Conservation (phyloP, 768 basidiomycete species). For the Hygrophoropsis aurantiaca region DNA sequence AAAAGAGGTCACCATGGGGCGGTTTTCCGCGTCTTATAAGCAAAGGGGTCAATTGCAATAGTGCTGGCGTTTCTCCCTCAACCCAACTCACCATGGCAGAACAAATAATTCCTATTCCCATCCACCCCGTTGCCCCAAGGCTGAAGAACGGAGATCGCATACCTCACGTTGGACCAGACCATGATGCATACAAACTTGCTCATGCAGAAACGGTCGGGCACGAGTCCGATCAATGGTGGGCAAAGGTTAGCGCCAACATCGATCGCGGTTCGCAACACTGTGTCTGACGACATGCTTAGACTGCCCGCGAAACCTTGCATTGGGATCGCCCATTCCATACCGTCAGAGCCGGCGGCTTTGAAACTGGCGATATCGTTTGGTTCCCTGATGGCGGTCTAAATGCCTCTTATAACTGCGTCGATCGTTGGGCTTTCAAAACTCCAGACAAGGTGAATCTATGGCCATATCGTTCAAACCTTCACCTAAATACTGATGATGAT, state of each 20-base stretch:
- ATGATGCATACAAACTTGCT: constrained; percentile 66
- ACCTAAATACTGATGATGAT: background rate
- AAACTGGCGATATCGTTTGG: constrained; percentile 88
- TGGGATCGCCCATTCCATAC: constrained; percentile 91
- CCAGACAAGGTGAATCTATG: constrained; percentile 65
- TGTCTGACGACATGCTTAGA: constrained; percentile 31
- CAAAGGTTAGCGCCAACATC: constrained; percentile 47
- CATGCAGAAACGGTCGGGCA: constrained; percentile 75
- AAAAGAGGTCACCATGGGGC: constrained; percentile 13
- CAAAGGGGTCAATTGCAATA: background rate
- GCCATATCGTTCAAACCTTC: background rate
- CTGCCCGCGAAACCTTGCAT: constrained; percentile 73
- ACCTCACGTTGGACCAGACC: constrained; percentile 80
- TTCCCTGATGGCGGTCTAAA: constrained; percentile 95
- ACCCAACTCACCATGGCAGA: constrained; percentile 40
- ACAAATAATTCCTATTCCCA: constrained; percentile 31
- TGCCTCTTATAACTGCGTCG: constrained; percentile 96
- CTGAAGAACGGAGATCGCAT: constrained; percentile 59
- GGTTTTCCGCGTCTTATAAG: constrained; percentile 5
- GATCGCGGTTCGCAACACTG: background rate
- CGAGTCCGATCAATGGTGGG: constrained; percentile 87
- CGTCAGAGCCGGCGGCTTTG: constrained; percentile 80
- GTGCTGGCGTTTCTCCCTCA: constrained; percentile 1
- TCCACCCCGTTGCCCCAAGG: constrained; percentile 78
- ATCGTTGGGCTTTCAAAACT: constrained; percentile 90